Evolutionary conservation across 371 early-diverging fungal genomes (phyloP), one percentile per base, ranked within the genome.

Genomic region (Mortierella polycephala): DNA sequence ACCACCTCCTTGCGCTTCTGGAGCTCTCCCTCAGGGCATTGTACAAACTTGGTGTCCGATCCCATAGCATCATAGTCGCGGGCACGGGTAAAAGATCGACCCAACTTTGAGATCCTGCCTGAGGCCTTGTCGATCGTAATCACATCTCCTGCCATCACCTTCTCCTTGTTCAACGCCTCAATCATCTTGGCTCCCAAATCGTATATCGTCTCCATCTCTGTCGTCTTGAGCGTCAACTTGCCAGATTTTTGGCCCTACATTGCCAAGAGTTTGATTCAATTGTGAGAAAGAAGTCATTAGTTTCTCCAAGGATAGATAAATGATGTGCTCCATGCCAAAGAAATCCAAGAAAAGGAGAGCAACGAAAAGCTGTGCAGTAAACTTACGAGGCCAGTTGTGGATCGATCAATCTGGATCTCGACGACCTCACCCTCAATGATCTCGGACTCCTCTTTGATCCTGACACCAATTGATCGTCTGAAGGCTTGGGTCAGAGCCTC

Each of bases 191-290:
- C 92, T 6, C 99, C 99, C 71, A 99, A 85, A 77, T 99, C 99
- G 83, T 99, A 99, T 56, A 98, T 92, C 21, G 99, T 99, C 85
- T 99, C 99, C 99, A 99, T 99, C 64, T 99, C 99, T 30, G 98
- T 98, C 21, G 99, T 99, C 85, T 99, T 99, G 45, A 99, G 82
- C 52, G 97, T 96, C 64, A 99, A 84, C 82, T 98, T 98, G n/a
- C 98, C 97, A 0, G 96, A 93, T 85, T 96, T 93, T 57, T 94
- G 91, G 7, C 89, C 91, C 94, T 91, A 82, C 47, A 56, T 23
- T 9, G 5, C 41, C 39, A 21, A 21, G 30, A 30, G 30, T 30
- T 30, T 30, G 30, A 30, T 30, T 30, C 30, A 30, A 2, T 30
- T 30, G 30, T 30, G 30, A 30, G 30, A 30, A 30, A 4, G 30